Conservation (phyloP, 2,329 filamentous ascomycete species). For the Arthroderma sp. region DNA sequence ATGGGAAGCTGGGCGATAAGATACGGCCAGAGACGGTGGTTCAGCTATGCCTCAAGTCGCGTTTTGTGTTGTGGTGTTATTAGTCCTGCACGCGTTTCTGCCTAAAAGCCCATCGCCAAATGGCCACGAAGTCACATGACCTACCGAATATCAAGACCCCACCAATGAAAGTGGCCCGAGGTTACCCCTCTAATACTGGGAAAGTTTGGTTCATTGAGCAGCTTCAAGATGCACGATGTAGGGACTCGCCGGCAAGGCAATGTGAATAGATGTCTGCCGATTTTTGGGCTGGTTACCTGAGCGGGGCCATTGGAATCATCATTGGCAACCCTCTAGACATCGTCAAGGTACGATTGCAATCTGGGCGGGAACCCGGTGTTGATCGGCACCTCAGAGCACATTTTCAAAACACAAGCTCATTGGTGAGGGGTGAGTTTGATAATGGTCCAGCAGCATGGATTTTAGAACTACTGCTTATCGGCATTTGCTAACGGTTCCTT, state of each 20-base stretch:
- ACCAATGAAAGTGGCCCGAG: not conserved
- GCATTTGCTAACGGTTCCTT: not conserved
- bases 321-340: conserved; percentile 79
- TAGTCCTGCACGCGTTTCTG: conserved; percentile 5
- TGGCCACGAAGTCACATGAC: conserved; percentile 17
- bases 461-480: no score
- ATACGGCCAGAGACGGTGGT: no score
- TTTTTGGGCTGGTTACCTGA: conserved; percentile 88
- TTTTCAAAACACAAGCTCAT: conserved; percentile 23
- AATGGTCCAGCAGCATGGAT: not conserved
- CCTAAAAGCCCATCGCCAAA: conserved; percentile 7
- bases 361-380: conserved; percentile 23
- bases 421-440: conserved; percentile 24
- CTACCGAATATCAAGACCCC: not conserved
- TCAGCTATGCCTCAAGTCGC: no score
- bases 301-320: conserved; percentile 71
- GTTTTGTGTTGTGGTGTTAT: not conserved
- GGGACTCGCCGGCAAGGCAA: not conserved
- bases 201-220: no score
- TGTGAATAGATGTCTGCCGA: conserved; percentile 57
- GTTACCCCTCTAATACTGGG: no score
- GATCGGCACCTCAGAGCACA: conserved; percentile 16
- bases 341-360: conserved; percentile 70
- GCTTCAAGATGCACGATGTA: no score
- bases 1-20: no score